Evolutionary conservation across 2,329 filamentous ascomycete species (phyloP).

Genomic region (Diatrype stigma): DNA sequence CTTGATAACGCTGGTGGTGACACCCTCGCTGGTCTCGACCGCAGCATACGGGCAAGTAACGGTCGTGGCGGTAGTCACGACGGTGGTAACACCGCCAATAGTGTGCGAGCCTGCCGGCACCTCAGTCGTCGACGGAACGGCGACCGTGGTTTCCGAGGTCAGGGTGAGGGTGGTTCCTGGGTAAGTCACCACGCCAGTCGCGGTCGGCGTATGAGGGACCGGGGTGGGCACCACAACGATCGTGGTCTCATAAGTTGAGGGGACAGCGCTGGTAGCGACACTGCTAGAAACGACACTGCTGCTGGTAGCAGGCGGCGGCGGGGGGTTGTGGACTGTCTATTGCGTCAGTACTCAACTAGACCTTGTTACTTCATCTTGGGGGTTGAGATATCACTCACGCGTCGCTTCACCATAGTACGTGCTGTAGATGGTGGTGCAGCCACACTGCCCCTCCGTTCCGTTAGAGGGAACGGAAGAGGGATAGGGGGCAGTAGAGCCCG

Average conservation of each 20-base stretch:
- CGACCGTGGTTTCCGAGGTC: constrained; percentile 63
- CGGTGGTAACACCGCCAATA: constrained; percentile 67
- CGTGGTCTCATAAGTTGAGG: constrained; percentile 19
- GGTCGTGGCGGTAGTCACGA: constrained; percentile 62
- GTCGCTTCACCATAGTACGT: constrained; percentile 61
- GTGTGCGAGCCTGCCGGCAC: constrained; percentile 64
- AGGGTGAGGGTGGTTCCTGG: constrained; percentile 68
- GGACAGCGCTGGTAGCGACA: constrained; percentile 6
- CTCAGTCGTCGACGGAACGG: constrained; percentile 57
- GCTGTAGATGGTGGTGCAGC: constrained; percentile 71
- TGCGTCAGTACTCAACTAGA: constrained; percentile 3
- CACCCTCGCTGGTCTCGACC: constrained; percentile 53
- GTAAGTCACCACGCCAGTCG: constrained; percentile 71
- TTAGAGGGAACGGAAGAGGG: too few relatives aligned
- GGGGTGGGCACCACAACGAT: constrained; percentile 50
- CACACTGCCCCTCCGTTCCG: constrained; percentile 50
- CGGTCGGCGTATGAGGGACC: constrained; percentile 51
- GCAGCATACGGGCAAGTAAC: constrained; percentile 68
- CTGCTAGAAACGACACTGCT: constrained; percentile 2
- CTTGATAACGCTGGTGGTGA: constrained; percentile 63
- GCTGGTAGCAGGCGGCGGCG: constrained; percentile 22
- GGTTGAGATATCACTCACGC: too few relatives aligned
- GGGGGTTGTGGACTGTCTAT: constrained; percentile 29
- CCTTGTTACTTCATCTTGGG: too few relatives aligned
- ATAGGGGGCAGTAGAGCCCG: too few relatives aligned